These are phyloP conservation scores for Chenopodium quinoa DNA, from an alignment of 148 eudicot genomes.

Conservation along the genomic window DNA sequence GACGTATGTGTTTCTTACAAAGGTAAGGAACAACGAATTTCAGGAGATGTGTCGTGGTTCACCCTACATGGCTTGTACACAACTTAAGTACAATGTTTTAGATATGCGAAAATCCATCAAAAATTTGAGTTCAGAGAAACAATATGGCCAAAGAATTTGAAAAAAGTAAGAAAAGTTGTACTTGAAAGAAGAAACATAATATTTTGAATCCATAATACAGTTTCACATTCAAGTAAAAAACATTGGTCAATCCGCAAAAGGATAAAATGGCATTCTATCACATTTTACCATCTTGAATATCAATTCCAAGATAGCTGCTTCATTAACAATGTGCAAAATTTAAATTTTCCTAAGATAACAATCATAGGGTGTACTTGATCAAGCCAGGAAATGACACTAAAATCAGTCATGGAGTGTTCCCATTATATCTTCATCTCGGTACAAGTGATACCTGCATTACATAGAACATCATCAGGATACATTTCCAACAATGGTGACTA, in stretches of 20 bases:
- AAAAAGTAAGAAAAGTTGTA: background rate
- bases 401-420: slow-evolving; percentile 37
- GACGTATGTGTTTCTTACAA: no score
- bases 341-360: background rate
- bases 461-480: background rate
- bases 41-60: no score
- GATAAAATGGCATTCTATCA: background rate
- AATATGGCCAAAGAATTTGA: background rate
- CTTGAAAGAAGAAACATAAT: background rate
- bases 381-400: slow-evolving; percentile 8
- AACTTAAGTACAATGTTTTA: no score
- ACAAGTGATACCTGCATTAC: slow-evolving; percentile 33
- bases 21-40: no score
- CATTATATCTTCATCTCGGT: slow-evolving; percentile 38
- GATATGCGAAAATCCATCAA: no score
- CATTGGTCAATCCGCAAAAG: background rate
- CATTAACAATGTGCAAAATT: background rate
- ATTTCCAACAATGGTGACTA: background rate
- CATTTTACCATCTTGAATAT: background rate
- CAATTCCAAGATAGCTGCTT: background rate
- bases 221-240: background rate
- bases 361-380: slow-evolving; percentile 9
- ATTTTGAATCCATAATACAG: slow-evolving; percentile 2
- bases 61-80: no score
- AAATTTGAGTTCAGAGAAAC: no score